phyloP scores from a whole-genome alignment of 73 alveolate species.

The Halteria grandinella region DNA sequence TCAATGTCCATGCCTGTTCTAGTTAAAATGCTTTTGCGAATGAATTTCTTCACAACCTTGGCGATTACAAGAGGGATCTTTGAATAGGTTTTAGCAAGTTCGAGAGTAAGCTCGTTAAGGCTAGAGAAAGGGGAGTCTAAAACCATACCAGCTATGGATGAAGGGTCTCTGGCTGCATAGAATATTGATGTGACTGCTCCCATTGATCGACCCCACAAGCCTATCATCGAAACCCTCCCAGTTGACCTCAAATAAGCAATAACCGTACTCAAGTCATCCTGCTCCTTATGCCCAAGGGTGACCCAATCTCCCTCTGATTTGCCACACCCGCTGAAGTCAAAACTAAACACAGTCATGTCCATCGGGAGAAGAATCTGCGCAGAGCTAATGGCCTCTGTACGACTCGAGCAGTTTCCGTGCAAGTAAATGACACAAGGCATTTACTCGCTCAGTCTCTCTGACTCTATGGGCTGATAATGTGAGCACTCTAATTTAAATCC shows the following conservation, averaged over 20 bases:
- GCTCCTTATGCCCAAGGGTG: conserved; percentile 80
- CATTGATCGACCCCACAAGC: conserved; percentile 93
- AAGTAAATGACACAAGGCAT: conserved; percentile 81
- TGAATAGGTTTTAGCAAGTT: conserved; percentile 70
- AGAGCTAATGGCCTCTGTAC: conserved; percentile 73
- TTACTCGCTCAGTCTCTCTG: conserved; percentile 59
- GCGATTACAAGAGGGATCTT: conserved; percentile 73
- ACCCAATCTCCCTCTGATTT: conserved; percentile 78
- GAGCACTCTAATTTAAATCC: conserved; percentile 73
- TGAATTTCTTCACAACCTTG: conserved; percentile 62
- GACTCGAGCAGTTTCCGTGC: conserved; percentile 81
- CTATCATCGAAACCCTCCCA: conserved; percentile 80
- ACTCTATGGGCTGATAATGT: conserved; percentile 78
- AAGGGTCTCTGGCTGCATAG: conserved; percentile 67
- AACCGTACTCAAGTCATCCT: conserved; percentile 78
- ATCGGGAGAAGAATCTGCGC: conserved; percentile 67
- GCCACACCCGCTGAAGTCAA: conserved; percentile 85
- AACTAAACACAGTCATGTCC: conserved; percentile 77
- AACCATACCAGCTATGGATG: conserved; percentile 84
- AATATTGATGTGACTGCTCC: conserved; percentile 90
- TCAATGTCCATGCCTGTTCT: conserved; percentile 75
- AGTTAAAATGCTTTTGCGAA: conserved; percentile 73
- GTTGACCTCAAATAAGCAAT: conserved; percentile 77
- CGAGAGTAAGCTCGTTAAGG: conserved; percentile 70
- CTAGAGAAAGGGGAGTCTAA: conserved; percentile 86